Base-by-base conservation (phyloP, 2,329 filamentous ascomycete species). In the Tolypocladium amazonense region DNA sequence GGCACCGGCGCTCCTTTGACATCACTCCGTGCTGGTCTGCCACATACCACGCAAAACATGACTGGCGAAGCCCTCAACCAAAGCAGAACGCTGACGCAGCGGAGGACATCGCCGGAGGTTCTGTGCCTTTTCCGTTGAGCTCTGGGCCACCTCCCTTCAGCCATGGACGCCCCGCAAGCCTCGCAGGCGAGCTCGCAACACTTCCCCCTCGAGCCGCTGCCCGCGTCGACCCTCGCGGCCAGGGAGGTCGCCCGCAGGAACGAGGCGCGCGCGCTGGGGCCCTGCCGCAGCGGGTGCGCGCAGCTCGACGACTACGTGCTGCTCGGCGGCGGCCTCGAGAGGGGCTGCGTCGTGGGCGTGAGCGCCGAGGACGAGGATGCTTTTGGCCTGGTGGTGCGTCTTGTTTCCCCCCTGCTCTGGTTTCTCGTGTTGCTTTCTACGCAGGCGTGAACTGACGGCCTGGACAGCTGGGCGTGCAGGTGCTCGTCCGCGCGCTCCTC, bases 321-420 rank as follows among this genome's bases (percentile, higher is more conserved):
- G 6, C 59, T 76, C 7, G 73, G 72, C 0, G 79, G 79, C 2
- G 81, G 80, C 0, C 71, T 83, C 14, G 76, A 79, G 67, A 69
- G 78, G n/a, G 82, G 81, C 0, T 71, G 70, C 25, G 75, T 85
- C 0, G 77, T 83, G 1, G 83, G 82, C 0, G 58, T 85, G 59
- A 85, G 81, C 59, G 72, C 78, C 0, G 81, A 83, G 68, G 77
- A 79, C 25, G 78, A 77, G 47, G 73, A 71, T n/a, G 61, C 73
- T n/a, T 68, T 81, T 60, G 80, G 77, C 1, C 61, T 81, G 33
- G 62, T 75, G 68, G 80, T 83, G 59, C 68, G 76, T 70, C 57
- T 62, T 39, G 43, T 33, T n/a, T n/a, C n/a, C n/a, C 30, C 23
- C 43, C 54, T 25, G 23, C 56, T 2, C 56, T 12, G 52, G n/a